These are phyloP conservation scores for Trichoderma arundinaceum DNA, from an alignment of 2,329 filamentous ascomycete species.

Conservation along the genomic window DNA sequence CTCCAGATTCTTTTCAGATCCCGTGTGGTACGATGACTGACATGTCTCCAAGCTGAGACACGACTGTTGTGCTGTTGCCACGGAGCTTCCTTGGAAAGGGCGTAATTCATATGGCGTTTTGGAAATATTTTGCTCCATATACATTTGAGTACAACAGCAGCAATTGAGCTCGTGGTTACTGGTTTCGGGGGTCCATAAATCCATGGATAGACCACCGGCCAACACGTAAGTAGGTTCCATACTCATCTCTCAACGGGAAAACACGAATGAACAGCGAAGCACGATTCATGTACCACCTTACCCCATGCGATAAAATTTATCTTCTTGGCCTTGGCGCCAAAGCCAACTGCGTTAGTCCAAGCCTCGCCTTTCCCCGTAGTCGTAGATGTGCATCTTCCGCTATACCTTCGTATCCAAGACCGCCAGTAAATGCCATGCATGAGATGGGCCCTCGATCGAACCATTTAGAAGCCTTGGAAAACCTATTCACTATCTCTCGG, in stretches of 20 bases:
- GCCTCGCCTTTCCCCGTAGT: neutral
- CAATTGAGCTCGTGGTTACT: too few species aligned
- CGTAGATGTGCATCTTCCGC: neutral
- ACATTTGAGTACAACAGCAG: too few species aligned
- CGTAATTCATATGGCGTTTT: neutral
- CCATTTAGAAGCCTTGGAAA: neutral
- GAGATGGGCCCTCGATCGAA: slow-evolving; percentile 5
- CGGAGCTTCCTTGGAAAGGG: neutral
- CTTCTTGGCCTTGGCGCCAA: slow-evolving; percentile 9
- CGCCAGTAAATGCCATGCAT: neutral
- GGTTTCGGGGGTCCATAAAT: neutral
- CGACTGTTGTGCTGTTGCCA: neutral
- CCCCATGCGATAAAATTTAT: slow-evolving; percentile 5
- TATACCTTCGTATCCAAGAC: slow-evolving; percentile 19
- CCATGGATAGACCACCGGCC: neutral
- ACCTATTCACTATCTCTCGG: neutral
- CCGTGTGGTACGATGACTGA: slow-evolving; percentile 8
- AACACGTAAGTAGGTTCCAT: neutral
- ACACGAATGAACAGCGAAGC: neutral
- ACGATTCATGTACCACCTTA: neutral
- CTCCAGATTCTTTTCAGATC: slow-evolving; percentile 10
- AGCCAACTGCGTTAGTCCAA: slow-evolving; percentile 22
- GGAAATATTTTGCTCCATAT: neutral
- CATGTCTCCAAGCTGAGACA: neutral
- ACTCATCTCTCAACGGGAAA: neutral